Evolutionary conservation across 2,329 filamentous ascomycete species (phyloP).

Genomic region (Cytospora paraplurivora): DNA sequence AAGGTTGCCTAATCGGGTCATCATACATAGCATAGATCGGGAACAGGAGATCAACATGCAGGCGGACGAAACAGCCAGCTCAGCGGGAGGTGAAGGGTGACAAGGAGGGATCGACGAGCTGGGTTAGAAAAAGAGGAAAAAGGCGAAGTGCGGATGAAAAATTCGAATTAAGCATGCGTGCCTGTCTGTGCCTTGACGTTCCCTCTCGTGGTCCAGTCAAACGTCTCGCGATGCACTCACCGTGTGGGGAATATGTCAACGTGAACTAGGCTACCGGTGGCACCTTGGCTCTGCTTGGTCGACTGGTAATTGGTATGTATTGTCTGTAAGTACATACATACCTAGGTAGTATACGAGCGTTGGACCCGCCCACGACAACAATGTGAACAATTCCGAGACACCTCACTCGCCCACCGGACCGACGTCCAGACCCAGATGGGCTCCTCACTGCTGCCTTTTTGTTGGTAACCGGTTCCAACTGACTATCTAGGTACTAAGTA

Average conservation of each 20-base stretch:
- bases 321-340: too few relatives aligned
- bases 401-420: conserved; percentile 25
- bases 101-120: too few relatives aligned
- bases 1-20: too few relatives aligned
- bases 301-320: too few relatives aligned
- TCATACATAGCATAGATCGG: too few relatives aligned
- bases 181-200: conserved; percentile 12
- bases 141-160: neutral
- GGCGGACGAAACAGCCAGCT: neutral
- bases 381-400: too few relatives aligned
- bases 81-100: neutral
- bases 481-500: too few relatives aligned
- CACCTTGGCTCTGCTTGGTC: too few relatives aligned
- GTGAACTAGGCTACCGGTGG: too few relatives aligned
- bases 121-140: neutral
- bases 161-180: neutral
- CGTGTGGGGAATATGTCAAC: too few relatives aligned
- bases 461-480: conserved; percentile 9
- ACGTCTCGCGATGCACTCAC: conserved; percentile 4
- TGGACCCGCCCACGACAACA: conserved; percentile 9
- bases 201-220: conserved; percentile 13
- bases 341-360: neutral
- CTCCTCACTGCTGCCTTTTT: conserved; percentile 6
- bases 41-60: too few relatives aligned
- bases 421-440: conserved; percentile 15